Percentiles rank a stretch among this genome's conserved stretches.
These are phyloP conservation scores for Suillus subaureus DNA, from an alignment of 768 basidiomycete species.

Conservation along the genomic window DNA sequence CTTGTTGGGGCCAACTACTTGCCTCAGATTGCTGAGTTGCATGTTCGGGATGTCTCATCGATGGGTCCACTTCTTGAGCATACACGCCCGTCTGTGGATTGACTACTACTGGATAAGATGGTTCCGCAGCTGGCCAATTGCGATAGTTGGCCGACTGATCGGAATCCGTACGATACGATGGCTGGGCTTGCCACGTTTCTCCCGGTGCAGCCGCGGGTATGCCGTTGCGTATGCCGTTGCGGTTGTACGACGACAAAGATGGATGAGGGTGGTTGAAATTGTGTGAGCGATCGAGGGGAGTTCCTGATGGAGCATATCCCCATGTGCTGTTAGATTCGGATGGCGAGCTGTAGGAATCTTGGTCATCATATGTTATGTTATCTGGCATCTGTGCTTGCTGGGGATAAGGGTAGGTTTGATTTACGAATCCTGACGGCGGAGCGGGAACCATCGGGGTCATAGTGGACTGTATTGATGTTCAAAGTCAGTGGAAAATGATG, in stretches of 20 bases:
- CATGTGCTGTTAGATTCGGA: constrained; percentile 53
- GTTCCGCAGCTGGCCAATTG: constrained; percentile 47
- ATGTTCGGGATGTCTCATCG: constrained; percentile 36
- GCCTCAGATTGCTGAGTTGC: constrained; percentile 38
- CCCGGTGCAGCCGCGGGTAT: constrained; percentile 18
- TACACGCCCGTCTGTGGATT: constrained; percentile 28
- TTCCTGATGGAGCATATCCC: constrained; percentile 46
- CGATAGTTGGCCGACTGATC: constrained; percentile 45
- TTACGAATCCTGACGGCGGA: constrained; percentile 38
- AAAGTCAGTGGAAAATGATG: constrained; percentile 9
- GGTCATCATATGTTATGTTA: constrained; percentile 41
- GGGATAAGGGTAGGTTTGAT: constrained; percentile 48
- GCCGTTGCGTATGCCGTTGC: constrained; percentile 32
- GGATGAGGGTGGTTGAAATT: constrained; percentile 50
- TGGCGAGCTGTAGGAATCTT: constrained; percentile 44
- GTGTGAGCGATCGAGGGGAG: constrained; percentile 39
- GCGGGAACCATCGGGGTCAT: constrained; percentile 43
- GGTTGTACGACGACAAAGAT: constrained; percentile 51
- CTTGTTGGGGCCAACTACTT: constrained; percentile 31
- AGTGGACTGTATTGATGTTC: constrained; percentile 23
- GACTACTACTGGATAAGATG: constrained; percentile 36
- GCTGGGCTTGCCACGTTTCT: constrained; percentile 29
- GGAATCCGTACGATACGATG: constrained; percentile 29
- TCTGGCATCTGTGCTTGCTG: constrained; percentile 43
- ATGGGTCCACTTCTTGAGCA: constrained; percentile 42